Percentiles rank a stretch among this genome's conserved stretches.
These are phyloP conservation scores for Gypsophila paniculata DNA, from an alignment of 179 eudicot species.

Conservation along the genomic window DNA sequence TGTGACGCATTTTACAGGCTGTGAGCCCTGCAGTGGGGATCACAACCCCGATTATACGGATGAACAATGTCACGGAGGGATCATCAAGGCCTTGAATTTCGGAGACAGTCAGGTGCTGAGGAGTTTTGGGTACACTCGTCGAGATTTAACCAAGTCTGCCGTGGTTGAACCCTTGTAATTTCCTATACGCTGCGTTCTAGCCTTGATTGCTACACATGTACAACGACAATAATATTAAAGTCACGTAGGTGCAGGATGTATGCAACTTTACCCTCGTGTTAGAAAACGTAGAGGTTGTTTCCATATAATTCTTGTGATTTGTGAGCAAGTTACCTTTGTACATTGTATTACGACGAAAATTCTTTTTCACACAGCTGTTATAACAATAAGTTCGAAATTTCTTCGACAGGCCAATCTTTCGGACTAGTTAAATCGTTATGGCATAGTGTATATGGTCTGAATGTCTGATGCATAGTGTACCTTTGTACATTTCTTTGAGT, in stretches of 20 bases:
- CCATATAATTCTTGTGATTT: neutral
- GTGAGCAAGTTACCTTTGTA: neutral
- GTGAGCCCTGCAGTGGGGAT: constrained; percentile 71
- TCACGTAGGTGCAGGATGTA: neutral
- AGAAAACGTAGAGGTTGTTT: neutral
- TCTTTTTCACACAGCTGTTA: neutral
- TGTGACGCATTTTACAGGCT: constrained; percentile 64
- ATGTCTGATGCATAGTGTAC: neutral
- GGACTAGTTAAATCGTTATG: neutral
- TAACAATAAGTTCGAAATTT: neutral
- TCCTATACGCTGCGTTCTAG: neutral
- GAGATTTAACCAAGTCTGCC: constrained; percentile 32
- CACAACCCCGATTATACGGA: constrained; percentile 44
- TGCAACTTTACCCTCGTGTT: constrained; percentile 6
- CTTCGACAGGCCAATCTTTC: neutral
- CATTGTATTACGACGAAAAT: neutral
- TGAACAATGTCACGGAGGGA: constrained; percentile 45
- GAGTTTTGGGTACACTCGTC: constrained; percentile 55
- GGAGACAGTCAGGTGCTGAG: constrained; percentile 75
- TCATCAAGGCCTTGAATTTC: constrained; percentile 56
- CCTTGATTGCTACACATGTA: neutral
- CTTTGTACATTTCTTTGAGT: too few relatives aligned
- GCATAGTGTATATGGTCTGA: neutral
- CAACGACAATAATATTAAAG: neutral
- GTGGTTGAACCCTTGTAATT: constrained; percentile 29